Percentiles rank a stretch among this genome's conserved stretches.
phyloP scores from a whole-genome alignment of 108 stramenopile species.

The Pseudonitzschia delicatissima region DNA sequence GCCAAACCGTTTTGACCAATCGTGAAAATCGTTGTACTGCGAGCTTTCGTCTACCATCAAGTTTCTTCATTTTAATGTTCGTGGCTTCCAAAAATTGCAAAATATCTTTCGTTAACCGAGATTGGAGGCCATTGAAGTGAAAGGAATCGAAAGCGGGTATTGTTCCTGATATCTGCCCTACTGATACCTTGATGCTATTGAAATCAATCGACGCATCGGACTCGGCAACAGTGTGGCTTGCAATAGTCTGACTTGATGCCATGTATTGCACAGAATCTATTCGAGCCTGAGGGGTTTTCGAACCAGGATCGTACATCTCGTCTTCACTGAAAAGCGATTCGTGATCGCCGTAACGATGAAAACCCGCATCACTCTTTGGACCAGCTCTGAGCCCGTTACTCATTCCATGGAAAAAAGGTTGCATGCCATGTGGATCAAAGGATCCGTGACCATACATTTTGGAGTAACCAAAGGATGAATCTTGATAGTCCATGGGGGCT shows the following conservation, averaged over 20 bases:
- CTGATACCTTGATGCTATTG: constrained; percentile 22
- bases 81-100: constrained; percentile 46
- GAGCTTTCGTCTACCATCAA: constrained; percentile 40
- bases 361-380: constrained; percentile 85
- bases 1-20: constrained; percentile 71
- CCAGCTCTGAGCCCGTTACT: constrained; percentile 41
- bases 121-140: constrained; percentile 54
- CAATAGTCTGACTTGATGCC: constrained; percentile 58
- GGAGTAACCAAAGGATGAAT: constrained; percentile 20
- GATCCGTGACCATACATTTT: constrained; percentile 21
- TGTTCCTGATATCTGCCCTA: constrained; percentile 5
- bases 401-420: constrained; percentile 39
- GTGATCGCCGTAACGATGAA: constrained; percentile 61
- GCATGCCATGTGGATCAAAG: constrained; percentile 43
- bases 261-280: constrained; percentile 33
- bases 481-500: constrained; percentile 40
- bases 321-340: constrained; percentile 71
- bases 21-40: constrained; percentile 64
- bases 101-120: constrained; percentile 65
- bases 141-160: constrained; percentile 24
- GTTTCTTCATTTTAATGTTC: constrained; percentile 48
- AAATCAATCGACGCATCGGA: constrained; percentile 71
- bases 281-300: constrained; percentile 19
- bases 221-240: constrained; percentile 53
- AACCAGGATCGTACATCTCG: constrained; percentile 38